Percentiles rank a stretch among this genome's conserved stretches.
These are phyloP conservation scores for Mucor mucedo DNA, from an alignment of 371 early-diverging fungal species.

Conservation along the genomic window DNA sequence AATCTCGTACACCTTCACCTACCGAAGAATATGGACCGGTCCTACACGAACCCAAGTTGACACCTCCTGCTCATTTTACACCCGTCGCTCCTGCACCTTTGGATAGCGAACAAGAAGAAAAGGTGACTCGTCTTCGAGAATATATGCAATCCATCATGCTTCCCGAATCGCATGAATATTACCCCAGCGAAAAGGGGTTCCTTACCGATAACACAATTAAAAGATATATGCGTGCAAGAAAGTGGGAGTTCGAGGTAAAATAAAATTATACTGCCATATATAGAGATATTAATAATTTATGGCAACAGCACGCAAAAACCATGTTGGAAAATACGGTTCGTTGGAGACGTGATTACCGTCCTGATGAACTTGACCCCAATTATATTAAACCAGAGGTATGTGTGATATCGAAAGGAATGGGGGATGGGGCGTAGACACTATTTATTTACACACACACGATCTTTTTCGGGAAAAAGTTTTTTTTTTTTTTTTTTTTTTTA, in stretches of 20 bases:
- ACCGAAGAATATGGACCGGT: conserved; percentile 35
- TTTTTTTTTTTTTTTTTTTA: too few species aligned
- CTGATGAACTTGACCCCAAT: conserved; percentile 72
- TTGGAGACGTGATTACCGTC: conserved; percentile 81
- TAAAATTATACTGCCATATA: not conserved
- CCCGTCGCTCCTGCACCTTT: conserved; percentile 37
- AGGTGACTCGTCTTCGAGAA: conserved; percentile 50
- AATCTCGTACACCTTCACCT: conserved; percentile 16
- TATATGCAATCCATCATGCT: conserved; percentile 59
- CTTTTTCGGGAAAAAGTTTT: conserved; percentile 9
- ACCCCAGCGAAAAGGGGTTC: conserved; percentile 58
- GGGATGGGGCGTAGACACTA: not conserved
- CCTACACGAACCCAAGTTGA: conserved; percentile 41
- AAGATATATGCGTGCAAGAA: conserved; percentile 80
- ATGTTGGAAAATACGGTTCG: conserved; percentile 72
- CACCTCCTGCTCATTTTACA: conserved; percentile 31
- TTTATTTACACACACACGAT: not conserved
- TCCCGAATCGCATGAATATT: conserved; percentile 52
- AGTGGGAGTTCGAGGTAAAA: conserved; percentile 65
- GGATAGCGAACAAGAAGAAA: conserved; percentile 47
- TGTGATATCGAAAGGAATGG: too few species aligned
- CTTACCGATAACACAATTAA: conserved; percentile 63
- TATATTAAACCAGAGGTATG: conserved; percentile 75
- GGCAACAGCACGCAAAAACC: conserved; percentile 53
- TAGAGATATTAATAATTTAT: not conserved